A percentile compares a stretch with the other conserved stretches of the same genome.
Evolutionary conservation across 306 rosid species (phyloP).

Genomic region (Malus orientalis): DNA sequence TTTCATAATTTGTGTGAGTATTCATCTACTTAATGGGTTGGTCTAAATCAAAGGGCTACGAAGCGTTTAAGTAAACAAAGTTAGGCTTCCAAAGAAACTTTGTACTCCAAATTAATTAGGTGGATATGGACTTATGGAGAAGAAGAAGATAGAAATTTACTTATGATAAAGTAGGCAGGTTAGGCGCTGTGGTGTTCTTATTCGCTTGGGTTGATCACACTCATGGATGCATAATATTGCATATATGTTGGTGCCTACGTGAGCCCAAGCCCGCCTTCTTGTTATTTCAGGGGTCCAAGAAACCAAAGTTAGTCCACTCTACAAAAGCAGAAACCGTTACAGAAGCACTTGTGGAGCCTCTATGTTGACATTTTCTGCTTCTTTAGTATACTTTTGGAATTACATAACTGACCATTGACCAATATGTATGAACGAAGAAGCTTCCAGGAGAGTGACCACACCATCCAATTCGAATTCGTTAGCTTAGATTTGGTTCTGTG

Average conservation of each 20-base stretch:
- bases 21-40: constrained; percentile 20
- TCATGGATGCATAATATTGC: not conserved
- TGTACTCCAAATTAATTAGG: not conserved
- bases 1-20: no score
- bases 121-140: not conserved
- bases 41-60: constrained; percentile 29
- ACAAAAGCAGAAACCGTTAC: constrained; percentile 18
- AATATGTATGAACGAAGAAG: not conserved
- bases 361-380: not conserved
- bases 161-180: constrained; percentile 5
- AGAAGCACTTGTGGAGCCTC: not conserved
- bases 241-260: not conserved
- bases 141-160: not conserved
- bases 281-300: not conserved
- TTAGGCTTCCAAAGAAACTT: constrained; percentile 26
- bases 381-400: not conserved
- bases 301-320: not conserved
- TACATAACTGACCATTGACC: not conserved
- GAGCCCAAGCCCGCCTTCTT: not conserved
- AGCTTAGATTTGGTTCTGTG: not conserved
- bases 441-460: not conserved
- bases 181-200: not conserved
- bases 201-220: not conserved
- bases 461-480: not conserved
- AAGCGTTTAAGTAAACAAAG: not conserved